These are phyloP conservation scores for Alternaria longipes DNA, from an alignment of 2,329 filamentous ascomycete species.

Conservation along the genomic window DNA sequence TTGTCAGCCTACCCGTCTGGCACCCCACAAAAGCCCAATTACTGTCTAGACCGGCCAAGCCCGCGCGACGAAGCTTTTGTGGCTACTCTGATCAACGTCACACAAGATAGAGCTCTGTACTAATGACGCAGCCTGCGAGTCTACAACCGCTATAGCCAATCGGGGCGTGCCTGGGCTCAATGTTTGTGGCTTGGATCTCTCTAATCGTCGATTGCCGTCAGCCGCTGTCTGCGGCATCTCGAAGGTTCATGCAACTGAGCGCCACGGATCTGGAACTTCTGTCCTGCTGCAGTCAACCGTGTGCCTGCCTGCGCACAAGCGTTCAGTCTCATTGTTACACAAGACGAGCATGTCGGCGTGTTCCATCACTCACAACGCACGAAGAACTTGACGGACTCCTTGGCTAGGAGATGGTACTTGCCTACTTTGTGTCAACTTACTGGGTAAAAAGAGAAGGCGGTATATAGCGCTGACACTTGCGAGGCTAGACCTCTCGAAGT, in stretches of 20 bases:
- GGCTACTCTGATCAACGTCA: slow-evolving; percentile 17
- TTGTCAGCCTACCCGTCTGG: slow-evolving; percentile 7
- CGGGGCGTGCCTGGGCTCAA: background rate
- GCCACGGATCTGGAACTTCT: slow-evolving; percentile 16
- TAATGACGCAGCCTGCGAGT: background rate
- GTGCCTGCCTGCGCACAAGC: background rate
- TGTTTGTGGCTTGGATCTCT: background rate
- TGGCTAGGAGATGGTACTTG: background rate
- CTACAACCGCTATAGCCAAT: slow-evolving; percentile 13
- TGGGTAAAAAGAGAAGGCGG: background rate
- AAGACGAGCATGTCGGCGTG: background rate
- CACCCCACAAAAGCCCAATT: slow-evolving; percentile 18
- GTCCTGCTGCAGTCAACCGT: slow-evolving; percentile 1
- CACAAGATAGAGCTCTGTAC: slow-evolving; percentile 2
- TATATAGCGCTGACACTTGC: background rate
- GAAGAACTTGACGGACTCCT: background rate
- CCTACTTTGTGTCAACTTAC: background rate
- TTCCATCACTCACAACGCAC: background rate
- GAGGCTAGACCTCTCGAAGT: background rate
- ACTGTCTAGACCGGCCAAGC: slow-evolving; percentile 16
- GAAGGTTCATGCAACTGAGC: slow-evolving; percentile 9
- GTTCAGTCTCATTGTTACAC: background rate
- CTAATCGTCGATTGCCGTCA: slow-evolving; percentile 21
- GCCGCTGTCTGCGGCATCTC: slow-evolving; percentile 24
- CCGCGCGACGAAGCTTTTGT: slow-evolving; percentile 15